phyloP scores from a whole-genome alignment of 2,329 filamentous ascomycete species.

The Xylariales sp. region DNA sequence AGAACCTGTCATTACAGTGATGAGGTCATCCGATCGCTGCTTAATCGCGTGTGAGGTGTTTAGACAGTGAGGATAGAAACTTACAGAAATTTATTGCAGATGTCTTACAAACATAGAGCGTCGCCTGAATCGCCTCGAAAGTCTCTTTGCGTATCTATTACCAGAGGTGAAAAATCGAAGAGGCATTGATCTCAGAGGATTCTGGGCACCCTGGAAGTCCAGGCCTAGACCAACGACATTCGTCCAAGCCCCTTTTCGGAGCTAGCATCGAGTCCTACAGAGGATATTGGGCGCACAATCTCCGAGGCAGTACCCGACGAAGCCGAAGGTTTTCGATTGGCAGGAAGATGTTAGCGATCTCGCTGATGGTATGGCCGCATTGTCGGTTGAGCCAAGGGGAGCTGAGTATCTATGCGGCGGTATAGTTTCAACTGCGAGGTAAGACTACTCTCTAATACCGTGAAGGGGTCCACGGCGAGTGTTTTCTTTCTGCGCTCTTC shows the following conservation, averaged over 20 bases:
- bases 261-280: background rate
- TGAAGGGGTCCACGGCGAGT: constrained; percentile 23
- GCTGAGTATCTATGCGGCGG: constrained; percentile 27
- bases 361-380: constrained; percentile 30
- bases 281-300: no score
- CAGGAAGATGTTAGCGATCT: constrained; percentile 26
- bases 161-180: constrained; percentile 19
- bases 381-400: constrained; percentile 30
- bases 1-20: constrained; percentile 22
- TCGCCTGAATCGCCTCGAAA: constrained; percentile 16
- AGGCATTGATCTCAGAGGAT: constrained; percentile 12
- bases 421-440: background rate
- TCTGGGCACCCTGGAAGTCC: background rate
- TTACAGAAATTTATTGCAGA: constrained; percentile 11
- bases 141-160: constrained; percentile 15
- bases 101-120: constrained; percentile 20
- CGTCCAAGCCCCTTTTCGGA: background rate
- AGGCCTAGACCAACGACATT: background rate
- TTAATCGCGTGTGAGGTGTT: constrained; percentile 19
- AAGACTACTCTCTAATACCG: background rate
- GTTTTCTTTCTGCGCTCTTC: constrained; percentile 27
- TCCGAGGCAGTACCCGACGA: constrained; percentile 25
- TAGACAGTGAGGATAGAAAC: background rate
- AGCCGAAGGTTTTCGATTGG: constrained; percentile 28
- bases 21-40: constrained; percentile 18